Percentiles rank a stretch among this genome's conserved stretches.
These are phyloP conservation scores for Aspergillus tamarii DNA, from an alignment of 2,329 filamentous ascomycete species.

Conservation along the genomic window DNA sequence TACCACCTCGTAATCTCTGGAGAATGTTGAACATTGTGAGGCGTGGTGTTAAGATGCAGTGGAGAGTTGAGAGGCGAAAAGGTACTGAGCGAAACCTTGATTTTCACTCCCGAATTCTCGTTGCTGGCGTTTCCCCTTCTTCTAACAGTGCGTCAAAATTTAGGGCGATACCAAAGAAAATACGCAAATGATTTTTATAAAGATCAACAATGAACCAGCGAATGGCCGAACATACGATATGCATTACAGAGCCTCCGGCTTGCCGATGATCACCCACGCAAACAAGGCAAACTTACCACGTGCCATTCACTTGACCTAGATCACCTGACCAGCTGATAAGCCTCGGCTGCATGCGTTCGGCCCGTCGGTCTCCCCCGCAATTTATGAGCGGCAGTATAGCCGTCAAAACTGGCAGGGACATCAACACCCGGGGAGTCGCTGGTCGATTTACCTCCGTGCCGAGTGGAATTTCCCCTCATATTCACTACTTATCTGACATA, in stretches of 20 bases:
- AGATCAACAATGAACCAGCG: not conserved
- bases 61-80: not conserved
- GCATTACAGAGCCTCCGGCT: conserved; percentile 17
- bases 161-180: not conserved
- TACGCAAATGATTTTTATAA: not conserved
- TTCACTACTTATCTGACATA: not conserved
- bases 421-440: not conserved
- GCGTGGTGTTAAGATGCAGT: not conserved
- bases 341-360: conserved; percentile 20
- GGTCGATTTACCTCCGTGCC: not conserved
- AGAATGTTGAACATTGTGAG: conserved; percentile 44
- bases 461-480: not conserved
- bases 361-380: conserved; percentile 18
- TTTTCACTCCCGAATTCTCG: too few relatives aligned
- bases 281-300: conserved; percentile 17
- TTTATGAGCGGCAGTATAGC: conserved; percentile 4
- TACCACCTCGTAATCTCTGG: conserved; percentile 73
- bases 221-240: conserved; percentile 14
- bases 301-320: conserved; percentile 14
- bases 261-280: conserved; percentile 15
- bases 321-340: conserved; percentile 14
- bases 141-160: not conserved
- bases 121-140: not conserved
- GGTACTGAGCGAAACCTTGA: not conserved
- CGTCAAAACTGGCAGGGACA: not conserved